Evolutionary conservation across 1,284 basidiomycete species (phyloP).

Genomic region (Moesziomyces sp.): DNA sequence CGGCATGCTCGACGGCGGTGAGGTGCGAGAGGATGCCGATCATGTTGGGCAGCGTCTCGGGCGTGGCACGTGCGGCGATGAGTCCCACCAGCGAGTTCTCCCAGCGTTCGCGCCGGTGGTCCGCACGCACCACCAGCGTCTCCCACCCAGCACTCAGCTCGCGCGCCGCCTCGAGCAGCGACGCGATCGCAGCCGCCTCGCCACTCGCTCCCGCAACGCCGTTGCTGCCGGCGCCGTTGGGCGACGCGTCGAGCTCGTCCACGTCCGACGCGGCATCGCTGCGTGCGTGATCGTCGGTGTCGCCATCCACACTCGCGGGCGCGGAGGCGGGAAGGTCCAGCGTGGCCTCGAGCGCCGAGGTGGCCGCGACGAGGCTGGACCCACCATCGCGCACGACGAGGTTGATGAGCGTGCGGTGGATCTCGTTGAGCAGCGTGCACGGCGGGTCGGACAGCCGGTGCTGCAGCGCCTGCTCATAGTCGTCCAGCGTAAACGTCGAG

Average conservation of each 20-base stretch:
- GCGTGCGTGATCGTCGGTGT: conserved; percentile 37
- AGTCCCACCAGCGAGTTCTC: conserved; percentile 55
- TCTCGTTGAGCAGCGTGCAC: conserved; percentile 83
- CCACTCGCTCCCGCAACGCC: conserved; percentile 16
- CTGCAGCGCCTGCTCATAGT: conserved; percentile 86
- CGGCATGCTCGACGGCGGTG: conserved; percentile 58
- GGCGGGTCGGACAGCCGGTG: conserved; percentile 79
- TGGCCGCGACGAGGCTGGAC: conserved; percentile 57
- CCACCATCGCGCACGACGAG: conserved; percentile 79
- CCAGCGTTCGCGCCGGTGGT: conserved; percentile 61
- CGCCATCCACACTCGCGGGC: conserved; percentile 67
- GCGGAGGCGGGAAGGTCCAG: conserved; percentile 19
- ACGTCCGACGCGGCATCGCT: conserved; percentile 42
- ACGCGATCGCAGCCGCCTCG: conserved; percentile 42
- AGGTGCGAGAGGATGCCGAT: conserved; percentile 62
- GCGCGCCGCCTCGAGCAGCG: conserved; percentile 45
- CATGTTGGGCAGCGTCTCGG: conserved; percentile 56
- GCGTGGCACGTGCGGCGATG: conserved; percentile 57
- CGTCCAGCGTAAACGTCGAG: conserved; percentile 92
- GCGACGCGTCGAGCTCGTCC: conserved; percentile 35
- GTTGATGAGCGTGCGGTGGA: conserved; percentile 89
- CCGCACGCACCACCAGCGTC: conserved; percentile 47
- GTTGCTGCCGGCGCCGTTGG: conserved; percentile 14
- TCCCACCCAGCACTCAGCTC: conserved; percentile 56
- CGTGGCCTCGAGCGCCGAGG: conserved; percentile 18